phyloP scores from a whole-genome alignment of 108 stramenopile genomes.

The Epithemia pelagica region DNA sequence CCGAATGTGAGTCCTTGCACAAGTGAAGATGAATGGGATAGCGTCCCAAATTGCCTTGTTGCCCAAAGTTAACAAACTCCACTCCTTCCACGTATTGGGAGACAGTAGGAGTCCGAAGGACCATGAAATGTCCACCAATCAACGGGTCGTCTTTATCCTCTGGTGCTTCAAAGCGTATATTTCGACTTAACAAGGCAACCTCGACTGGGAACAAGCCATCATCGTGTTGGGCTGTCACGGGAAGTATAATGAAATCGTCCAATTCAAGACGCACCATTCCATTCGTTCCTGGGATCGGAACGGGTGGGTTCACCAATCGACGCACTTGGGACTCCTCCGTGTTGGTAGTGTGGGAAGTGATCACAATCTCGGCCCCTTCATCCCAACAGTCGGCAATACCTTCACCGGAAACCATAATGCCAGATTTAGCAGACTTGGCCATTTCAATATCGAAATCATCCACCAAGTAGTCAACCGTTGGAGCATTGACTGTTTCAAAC shows the following conservation, averaged over 20 bases:
- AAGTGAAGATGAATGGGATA: constrained; percentile 42
- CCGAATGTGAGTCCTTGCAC: constrained; percentile 14
- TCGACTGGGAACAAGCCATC: constrained; percentile 14
- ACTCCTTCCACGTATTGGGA: constrained; percentile 17
- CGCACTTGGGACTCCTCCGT: constrained; percentile 30
- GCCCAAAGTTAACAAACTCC: constrained; percentile 17
- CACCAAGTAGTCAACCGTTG: not conserved
- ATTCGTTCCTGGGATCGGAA: constrained; percentile 18
- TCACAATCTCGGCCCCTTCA: constrained; percentile 39
- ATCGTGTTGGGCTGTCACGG: not conserved
- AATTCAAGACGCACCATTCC: constrained; percentile 22
- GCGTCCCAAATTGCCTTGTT: constrained; percentile 26
- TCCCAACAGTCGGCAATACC: constrained; percentile 22
- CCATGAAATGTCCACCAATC: constrained; percentile 2
- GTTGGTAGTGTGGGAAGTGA: constrained; percentile 43
- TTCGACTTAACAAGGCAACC: constrained; percentile 47
- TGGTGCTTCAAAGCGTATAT: constrained; percentile 43
- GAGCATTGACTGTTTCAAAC: constrained; percentile 1
- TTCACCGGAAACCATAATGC: not conserved
- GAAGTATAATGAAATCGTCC: not conserved
- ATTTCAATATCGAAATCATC: not conserved
- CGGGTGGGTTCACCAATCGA: constrained; percentile 12
- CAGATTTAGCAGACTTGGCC: not conserved
- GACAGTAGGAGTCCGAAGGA: not conserved
- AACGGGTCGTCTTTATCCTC: constrained; percentile 16